phyloP scores from a whole-genome alignment of 2,329 filamentous ascomycete species.

The Monosporascus sp. region DNA sequence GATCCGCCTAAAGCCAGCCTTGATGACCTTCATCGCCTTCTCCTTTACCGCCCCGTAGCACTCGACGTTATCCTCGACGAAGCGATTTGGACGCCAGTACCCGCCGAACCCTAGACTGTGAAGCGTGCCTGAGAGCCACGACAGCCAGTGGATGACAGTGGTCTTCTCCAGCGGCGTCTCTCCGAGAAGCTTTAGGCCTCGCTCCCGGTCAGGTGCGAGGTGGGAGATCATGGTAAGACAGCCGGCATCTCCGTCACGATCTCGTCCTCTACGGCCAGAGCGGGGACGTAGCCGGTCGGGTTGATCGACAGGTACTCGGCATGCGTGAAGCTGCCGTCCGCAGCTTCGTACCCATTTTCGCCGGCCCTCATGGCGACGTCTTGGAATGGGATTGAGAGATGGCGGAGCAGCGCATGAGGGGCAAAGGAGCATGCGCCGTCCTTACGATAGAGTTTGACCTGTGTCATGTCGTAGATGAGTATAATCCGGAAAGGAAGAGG shows the following conservation, averaged over 20 bases:
- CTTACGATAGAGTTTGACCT: conserved; percentile 24
- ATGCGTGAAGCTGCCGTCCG: conserved; percentile 26
- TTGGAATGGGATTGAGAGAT: conserved; percentile 23
- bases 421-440: conserved; percentile 26
- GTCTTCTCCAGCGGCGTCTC: conserved; percentile 13
- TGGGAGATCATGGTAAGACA: conserved; percentile 26
- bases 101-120: conserved; percentile 25
- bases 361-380: conserved; percentile 13
- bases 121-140: conserved; percentile 27
- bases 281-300: conserved; percentile 26
- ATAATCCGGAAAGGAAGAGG: background rate
- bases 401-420: conserved; percentile 24
- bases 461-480: conserved; percentile 7
- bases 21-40: conserved; percentile 9
- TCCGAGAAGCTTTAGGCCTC: conserved; percentile 17
- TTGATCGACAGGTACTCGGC: conserved; percentile 26
- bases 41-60: conserved; percentile 8
- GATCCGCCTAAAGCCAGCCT: conserved; percentile 11
- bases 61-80: conserved; percentile 12
- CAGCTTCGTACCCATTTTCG: conserved; percentile 16
- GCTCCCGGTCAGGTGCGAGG: conserved; percentile 8
- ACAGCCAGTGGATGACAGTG: conserved; percentile 27
- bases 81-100: conserved; percentile 21
- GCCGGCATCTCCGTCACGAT: conserved; percentile 29
- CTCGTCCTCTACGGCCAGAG: conserved; percentile 21